phyloP scores from a whole-genome alignment of 106 monocot species.

The Dendrobium nobile region DNA sequence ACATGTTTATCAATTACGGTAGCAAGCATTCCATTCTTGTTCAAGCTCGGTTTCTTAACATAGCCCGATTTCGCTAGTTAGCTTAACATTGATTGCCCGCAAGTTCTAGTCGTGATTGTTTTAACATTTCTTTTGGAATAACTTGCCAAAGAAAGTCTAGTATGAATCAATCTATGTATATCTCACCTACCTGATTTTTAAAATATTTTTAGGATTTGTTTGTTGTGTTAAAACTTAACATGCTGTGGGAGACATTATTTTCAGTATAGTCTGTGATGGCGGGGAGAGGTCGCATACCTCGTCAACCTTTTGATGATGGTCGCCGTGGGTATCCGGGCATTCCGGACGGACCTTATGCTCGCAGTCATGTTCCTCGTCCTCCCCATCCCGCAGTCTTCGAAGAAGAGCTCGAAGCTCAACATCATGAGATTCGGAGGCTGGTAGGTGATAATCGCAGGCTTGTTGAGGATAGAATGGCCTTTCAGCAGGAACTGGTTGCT shows the following conservation, averaged over 20 bases:
- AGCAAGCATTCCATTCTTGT: not conserved
- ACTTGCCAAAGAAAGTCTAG: not conserved
- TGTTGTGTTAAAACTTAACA: not conserved
- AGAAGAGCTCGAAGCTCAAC: slow-evolving; percentile 46
- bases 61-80: not conserved
- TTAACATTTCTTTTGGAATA: not conserved
- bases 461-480: slow-evolving; percentile 31
- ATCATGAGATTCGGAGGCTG: slow-evolving; percentile 47
- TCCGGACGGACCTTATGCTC: slow-evolving; percentile 35
- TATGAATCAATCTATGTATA: not conserved
- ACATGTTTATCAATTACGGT: not conserved
- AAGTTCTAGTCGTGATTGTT: not conserved
- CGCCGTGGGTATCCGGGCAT: slow-evolving; percentile 25
- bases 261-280: slow-evolving; percentile 24
- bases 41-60: not conserved
- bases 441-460: slow-evolving; percentile 37
- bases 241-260: not conserved
- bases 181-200: not conserved
- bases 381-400: slow-evolving; percentile 30
- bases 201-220: not conserved
- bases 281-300: slow-evolving; percentile 42
- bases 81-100: not conserved
- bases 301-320: slow-evolving; percentile 29
- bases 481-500: slow-evolving; percentile 42
- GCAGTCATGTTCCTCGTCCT: slow-evolving; percentile 24